Percentiles rank a stretch among this genome's conserved stretches.
Conservation (phyloP, 2,329 filamentous ascomycete species). For the Curvularia eragrostidis region DNA sequence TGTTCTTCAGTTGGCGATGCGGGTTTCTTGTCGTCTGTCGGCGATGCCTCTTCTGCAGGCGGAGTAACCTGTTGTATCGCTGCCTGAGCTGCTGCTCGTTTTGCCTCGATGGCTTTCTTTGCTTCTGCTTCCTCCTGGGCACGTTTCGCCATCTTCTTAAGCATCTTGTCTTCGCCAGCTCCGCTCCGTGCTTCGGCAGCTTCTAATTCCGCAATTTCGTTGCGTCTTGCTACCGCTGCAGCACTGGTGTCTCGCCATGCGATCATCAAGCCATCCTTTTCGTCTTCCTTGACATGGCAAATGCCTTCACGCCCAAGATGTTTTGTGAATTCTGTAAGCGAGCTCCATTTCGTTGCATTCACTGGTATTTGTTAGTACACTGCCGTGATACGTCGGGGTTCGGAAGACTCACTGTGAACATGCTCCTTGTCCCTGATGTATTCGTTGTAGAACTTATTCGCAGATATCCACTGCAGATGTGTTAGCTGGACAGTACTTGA, state of each 20-base stretch:
- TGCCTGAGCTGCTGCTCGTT: slow-evolving; percentile 55
- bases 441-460: slow-evolving; percentile 95
- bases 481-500: not conserved
- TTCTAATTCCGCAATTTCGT: slow-evolving; percentile 83
- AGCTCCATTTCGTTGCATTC: slow-evolving; percentile 90
- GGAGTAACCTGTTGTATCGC: slow-evolving; percentile 45
- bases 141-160: slow-evolving; percentile 81
- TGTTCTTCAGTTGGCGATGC: slow-evolving; percentile 73
- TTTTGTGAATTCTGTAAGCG: slow-evolving; percentile 88
- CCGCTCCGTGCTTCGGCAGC: slow-evolving; percentile 90
- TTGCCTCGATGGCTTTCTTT: slow-evolving; percentile 46
- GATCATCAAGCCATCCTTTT: slow-evolving; percentile 83
- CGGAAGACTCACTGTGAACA: slow-evolving; percentile 64
- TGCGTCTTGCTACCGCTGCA: slow-evolving; percentile 79
- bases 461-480: slow-evolving; percentile 65
- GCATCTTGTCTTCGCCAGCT: slow-evolving; percentile 81
- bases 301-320: slow-evolving; percentile 84
- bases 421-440: slow-evolving; percentile 78
- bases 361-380: slow-evolving; percentile 48
- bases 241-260: slow-evolving; percentile 92
- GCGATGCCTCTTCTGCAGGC: slow-evolving; percentile 36
- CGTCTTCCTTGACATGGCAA: slow-evolving; percentile 83
- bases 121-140: slow-evolving; percentile 66
- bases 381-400: not conserved
- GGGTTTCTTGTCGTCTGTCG: slow-evolving; percentile 48